Base-by-base conservation (phyloP, 805 yeast genomes). In the Geotrichum ghanense region DNA sequence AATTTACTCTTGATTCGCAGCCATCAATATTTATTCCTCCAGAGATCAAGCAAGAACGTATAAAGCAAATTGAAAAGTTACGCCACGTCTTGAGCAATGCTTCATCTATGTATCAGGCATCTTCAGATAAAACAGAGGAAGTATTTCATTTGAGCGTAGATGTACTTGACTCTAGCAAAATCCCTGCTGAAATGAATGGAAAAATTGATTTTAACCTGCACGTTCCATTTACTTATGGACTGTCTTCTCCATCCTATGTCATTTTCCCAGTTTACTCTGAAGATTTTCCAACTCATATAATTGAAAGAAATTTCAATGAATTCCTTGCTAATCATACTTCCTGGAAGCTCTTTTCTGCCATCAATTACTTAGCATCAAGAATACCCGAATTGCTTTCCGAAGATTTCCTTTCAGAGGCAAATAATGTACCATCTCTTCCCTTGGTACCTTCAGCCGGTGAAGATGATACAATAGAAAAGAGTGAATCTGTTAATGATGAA, bases 221-320 rank as follows among this genome's bases (percentile, higher is more conserved):
- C 34, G 50, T 55, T 16, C 59, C 59, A 12, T 41, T 25, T 16
- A 50, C 50, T 25, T 55, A 54, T 27, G 51, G 51, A n/a, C 27
- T 53, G 23, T 6, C 14, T 5, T 17, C 43, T 3, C 49, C 51
- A 6, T 53, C 55, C 45, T 43, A 45, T 25, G 47, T 55, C 10
- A 45, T 48, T 2, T 42, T 54, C 16, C 50, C 51, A 7, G 17
- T 39, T 14, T 31, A 31, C 16, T 41, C 42, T 3, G 47, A 45
- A 20, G 52, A 52, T 42, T 43, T 47, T n/a, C 37, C 31, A 2
- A 47, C 50, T 12, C 27, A 45, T 22, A 56, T 53, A 25, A 44
- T 56, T 16, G 53, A 50, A 44, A 40, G 39, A 10, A 54, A 53
- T 40, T 56, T 56, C 47, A 55, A 54, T 45, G 37, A 45, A 17